Evolutionary conservation across 2,329 filamentous ascomycete genomes (phyloP).

Genomic region (Aspergillus aculeatinus): DNA sequence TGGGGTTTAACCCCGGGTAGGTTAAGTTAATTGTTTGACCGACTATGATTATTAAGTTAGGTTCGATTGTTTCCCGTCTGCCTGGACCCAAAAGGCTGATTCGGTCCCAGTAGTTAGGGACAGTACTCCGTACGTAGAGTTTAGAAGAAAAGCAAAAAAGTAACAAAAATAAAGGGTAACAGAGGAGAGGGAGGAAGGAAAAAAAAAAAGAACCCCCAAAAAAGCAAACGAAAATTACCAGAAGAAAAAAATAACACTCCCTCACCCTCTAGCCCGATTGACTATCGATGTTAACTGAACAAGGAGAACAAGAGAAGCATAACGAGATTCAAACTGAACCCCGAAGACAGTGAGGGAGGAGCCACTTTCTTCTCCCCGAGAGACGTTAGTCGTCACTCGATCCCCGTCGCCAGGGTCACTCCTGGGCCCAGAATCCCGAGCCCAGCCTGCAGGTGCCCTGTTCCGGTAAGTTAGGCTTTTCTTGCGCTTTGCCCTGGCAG

Average conservation of each 20-base stretch:
- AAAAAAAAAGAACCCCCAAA: too few species aligned
- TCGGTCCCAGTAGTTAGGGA: too few species aligned
- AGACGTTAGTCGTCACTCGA: neutral
- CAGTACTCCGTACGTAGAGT: too few species aligned
- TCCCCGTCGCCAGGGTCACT: neutral
- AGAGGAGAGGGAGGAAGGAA: too few species aligned
- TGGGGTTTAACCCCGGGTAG: neutral
- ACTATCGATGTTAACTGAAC: neutral
- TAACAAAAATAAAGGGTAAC: too few species aligned
- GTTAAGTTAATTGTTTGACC: neutral
- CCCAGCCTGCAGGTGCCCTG: neutral
- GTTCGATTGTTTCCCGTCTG: too few species aligned
- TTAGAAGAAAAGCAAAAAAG: too few species aligned
- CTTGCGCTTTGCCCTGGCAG: neutral
- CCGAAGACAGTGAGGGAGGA: neutral
- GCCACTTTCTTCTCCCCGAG: neutral
- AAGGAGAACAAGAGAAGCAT: neutral
- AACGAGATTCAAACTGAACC: neutral
- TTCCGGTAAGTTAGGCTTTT: neutral
- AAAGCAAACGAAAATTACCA: neutral
- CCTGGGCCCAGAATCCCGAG: neutral
- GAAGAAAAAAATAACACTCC: neutral
- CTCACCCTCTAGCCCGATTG: neutral
- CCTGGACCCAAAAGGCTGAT: too few species aligned
- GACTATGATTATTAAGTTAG: too few species aligned